Evolutionary conservation across 2,329 filamentous ascomycete species (phyloP).

Genomic region (Capronia coronata): DNA sequence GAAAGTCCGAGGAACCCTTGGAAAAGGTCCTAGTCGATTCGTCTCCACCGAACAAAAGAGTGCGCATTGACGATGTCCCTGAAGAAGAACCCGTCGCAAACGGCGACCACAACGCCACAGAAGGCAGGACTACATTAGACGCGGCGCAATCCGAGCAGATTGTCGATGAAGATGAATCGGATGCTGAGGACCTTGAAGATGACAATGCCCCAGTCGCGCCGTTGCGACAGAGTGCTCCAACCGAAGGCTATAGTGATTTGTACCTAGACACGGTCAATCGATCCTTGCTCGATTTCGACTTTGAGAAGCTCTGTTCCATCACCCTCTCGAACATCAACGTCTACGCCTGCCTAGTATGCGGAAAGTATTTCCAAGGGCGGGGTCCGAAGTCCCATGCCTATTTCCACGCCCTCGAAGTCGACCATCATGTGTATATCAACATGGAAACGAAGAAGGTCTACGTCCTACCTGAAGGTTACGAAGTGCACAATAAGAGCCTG

Average conservation of each 20-base stretch:
- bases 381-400: constrained; percentile 94
- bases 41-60: constrained; percentile 43
- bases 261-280: constrained; percentile 97
- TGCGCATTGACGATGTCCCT: constrained; percentile 36
- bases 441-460: constrained; percentile 89
- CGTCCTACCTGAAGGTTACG: constrained; percentile 91
- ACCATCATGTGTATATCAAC: constrained; percentile 97
- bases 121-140: constrained; percentile 2
- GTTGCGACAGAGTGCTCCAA: constrained; percentile 65
- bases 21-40: constrained; percentile 33
- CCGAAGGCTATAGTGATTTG: constrained; percentile 85
- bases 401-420: constrained; percentile 90
- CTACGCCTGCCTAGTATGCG: constrained; percentile 93
- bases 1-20: constrained; percentile 41
- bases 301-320: constrained; percentile 95
- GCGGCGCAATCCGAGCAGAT: constrained; percentile 28
- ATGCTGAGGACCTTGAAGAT: constrained; percentile 32
- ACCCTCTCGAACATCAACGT: constrained; percentile 98
- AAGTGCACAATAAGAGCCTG: constrained; percentile 86
- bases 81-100: constrained; percentile 23
- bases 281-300: constrained; percentile 91
- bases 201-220: constrained; percentile 36
- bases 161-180: constrained; percentile 32
- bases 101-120: not conserved
- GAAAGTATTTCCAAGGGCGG: constrained; percentile 94